These are phyloP conservation scores for Fagus crenata DNA, from an alignment of 306 rosid genomes.

Conservation along the genomic window DNA sequence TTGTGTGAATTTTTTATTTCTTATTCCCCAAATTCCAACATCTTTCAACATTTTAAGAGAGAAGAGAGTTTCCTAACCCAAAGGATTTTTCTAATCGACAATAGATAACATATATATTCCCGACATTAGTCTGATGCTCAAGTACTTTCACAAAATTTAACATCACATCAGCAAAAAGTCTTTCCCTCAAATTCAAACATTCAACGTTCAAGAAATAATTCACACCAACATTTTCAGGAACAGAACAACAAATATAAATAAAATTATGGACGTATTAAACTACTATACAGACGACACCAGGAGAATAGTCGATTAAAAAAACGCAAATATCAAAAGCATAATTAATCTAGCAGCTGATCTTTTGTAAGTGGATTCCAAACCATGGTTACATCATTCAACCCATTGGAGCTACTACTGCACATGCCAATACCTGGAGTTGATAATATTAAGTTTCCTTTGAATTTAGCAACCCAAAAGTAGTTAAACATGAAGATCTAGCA, in stretches of 20 bases:
- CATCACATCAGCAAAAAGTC: not conserved
- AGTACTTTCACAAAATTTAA: not conserved
- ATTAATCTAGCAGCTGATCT: conserved; percentile 22
- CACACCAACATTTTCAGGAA: not conserved
- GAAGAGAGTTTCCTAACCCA: too few relatives aligned
- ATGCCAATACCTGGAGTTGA: conserved; percentile 28
- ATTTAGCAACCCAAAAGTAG: conserved; percentile 42
- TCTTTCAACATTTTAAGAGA: too few relatives aligned
- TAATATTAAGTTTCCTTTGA: conserved; percentile 37
- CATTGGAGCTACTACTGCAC: conserved; percentile 21
- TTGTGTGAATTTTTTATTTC: too few relatives aligned
- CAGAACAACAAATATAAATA: not conserved
- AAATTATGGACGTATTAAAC: not conserved
- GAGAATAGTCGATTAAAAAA: conserved; percentile 38
- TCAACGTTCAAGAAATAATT: not conserved
- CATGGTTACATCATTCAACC: conserved; percentile 27
- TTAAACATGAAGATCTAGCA: conserved; percentile 26
- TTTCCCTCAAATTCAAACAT: not conserved
- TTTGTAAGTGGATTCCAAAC: conserved; percentile 33
- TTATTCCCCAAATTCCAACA: too few relatives aligned
- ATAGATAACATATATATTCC: not conserved
- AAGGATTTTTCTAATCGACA: too few relatives aligned
- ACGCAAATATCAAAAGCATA: conserved; percentile 25
- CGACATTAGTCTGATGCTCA: not conserved
- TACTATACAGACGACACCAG: conserved; percentile 29